Evolutionary conservation across 768 basidiomycete genomes (phyloP).

Genomic region (Daedaleopsis sinensis): DNA sequence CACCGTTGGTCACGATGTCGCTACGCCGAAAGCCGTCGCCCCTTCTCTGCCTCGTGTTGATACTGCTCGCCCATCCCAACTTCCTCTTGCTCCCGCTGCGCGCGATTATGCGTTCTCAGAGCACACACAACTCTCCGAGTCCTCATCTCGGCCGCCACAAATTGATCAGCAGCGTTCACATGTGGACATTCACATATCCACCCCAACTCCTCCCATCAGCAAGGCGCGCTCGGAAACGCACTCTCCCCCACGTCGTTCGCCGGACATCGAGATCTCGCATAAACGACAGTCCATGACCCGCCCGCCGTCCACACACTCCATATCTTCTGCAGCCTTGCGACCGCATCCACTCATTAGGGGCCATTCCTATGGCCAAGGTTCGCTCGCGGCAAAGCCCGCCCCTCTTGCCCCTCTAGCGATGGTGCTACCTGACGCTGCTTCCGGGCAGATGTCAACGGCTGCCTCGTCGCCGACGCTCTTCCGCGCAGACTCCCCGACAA

Average conservation of each 20-base stretch:
- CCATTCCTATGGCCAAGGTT: slow-evolving; percentile 57
- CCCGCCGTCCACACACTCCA: slow-evolving; percentile 66
- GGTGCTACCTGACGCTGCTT: slow-evolving; percentile 53
- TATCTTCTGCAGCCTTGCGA: slow-evolving; percentile 45
- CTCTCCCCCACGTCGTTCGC: slow-evolving; percentile 43
- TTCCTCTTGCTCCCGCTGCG: slow-evolving; percentile 7
- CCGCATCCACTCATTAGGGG: slow-evolving; percentile 82
- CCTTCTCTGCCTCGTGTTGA: slow-evolving; percentile 28
- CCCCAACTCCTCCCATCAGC: slow-evolving; percentile 28
- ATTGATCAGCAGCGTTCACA: slow-evolving; percentile 18
- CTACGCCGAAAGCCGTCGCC: slow-evolving; percentile 34
- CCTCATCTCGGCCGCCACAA: slow-evolving; percentile 8
- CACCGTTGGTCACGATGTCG: slow-evolving; percentile 24
- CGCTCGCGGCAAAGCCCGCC: slow-evolving; percentile 45
- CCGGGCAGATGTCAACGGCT: slow-evolving; percentile 46
- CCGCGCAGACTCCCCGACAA: slow-evolving; percentile 38
- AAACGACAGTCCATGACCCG: slow-evolving; percentile 53
- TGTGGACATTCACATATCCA: slow-evolving; percentile 18
- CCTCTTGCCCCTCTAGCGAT: slow-evolving; percentile 60
- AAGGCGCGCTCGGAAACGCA: slow-evolving; percentile 41
- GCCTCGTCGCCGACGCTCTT: slow-evolving; percentile 32
- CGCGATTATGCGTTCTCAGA: slow-evolving; percentile 20
- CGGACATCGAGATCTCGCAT: slow-evolving; percentile 34
- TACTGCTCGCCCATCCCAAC: slow-evolving; percentile 19
- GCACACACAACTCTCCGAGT: slow-evolving; percentile 2